Conservation (phyloP, 192 early-diverging fungal genomes). For the Entomortierella chlamydospora region DNA sequence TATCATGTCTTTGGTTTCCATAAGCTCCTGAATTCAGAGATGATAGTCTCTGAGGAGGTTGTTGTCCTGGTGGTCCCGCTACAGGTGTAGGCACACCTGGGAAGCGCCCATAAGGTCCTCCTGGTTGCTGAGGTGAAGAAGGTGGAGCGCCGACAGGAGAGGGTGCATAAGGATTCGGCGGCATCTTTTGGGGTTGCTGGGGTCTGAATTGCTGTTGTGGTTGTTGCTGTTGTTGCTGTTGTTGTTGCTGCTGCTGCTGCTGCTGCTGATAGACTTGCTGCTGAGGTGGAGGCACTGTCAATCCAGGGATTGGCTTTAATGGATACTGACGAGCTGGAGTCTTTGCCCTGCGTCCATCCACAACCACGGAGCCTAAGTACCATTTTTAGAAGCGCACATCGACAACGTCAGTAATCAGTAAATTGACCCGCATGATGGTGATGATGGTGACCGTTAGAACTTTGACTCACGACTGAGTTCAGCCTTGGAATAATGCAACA, state of each 20-base stretch:
- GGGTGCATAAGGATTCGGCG: slow-evolving; percentile 10
- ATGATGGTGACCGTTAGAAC: too few relatives aligned
- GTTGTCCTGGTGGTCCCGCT: slow-evolving; percentile 16
- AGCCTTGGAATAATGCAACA: slow-evolving; percentile 43
- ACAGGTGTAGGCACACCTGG: slow-evolving; percentile 12
- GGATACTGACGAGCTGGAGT: slow-evolving; percentile 42
- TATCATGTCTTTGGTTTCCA: slow-evolving; percentile 43
- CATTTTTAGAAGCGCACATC: background rate
- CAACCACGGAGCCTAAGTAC: slow-evolving; percentile 33
- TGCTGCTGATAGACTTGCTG: slow-evolving; percentile 11
- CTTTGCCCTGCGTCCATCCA: slow-evolving; percentile 44
- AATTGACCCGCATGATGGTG: too few relatives aligned
- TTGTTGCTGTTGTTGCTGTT: slow-evolving; percentile 17
- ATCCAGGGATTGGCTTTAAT: slow-evolving; percentile 27
- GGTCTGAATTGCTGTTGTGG: slow-evolving; percentile 4
- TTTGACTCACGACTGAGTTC: slow-evolving; percentile 50
- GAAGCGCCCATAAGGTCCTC: slow-evolving; percentile 26
- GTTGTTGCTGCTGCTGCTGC: slow-evolving; percentile 1
- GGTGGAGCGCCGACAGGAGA: slow-evolving; percentile 19
- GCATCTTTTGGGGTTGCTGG: slow-evolving; percentile 26
- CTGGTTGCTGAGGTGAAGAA: slow-evolving; percentile 35
- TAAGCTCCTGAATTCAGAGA: slow-evolving; percentile 24
- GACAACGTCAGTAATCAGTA: too few relatives aligned
- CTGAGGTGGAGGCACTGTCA: slow-evolving; percentile 9
- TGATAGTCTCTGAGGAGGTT: slow-evolving; percentile 23